Base-by-base conservation (phyloP, 345 rosid genomes). In the Melastoma malabathricum region DNA sequence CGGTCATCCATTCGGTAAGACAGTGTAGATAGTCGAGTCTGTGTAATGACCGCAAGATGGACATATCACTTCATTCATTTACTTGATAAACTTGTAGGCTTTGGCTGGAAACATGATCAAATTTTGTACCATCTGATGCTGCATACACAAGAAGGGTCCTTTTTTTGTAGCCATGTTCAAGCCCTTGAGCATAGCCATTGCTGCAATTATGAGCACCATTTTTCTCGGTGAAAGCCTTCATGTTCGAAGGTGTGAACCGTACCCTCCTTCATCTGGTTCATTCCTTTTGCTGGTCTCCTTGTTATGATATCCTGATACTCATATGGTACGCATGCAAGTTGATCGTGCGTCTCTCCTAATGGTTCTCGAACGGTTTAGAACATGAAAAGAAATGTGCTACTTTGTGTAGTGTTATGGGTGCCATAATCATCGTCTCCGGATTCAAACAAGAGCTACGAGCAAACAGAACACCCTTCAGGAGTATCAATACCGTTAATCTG, bases 121-220 rank as follows among this genome's bases (percentile, higher is more conserved):
- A 18, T 67, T 8, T 43, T 44, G 27, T 15, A 60, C 68, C 10
- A 0, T 25, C 31, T 56, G 78, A 49, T 76, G 80, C 75, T 70
- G 78, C 70, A 64, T 77, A 52, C 68, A 43, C 8, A 57, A 52
- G 46, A 77, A 80, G 68, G 86, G 86, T 48, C 83, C 86, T 3
- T 65, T 75, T 16, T 80, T 80, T 48, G 83, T 80, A 47, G 80
- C 77, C 56, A 70, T 66, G 69, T 80, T 80, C 69, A 77, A 72
- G 56, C 83, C 86, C 5, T 41, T 77, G 49, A 63, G 80, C 43
- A 76, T 74, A 25, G 77, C 69, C 23, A 55, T 73, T 59, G 81
- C 85, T 50, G 81, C 77, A 34, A 56, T 79, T 1, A 13, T 64
- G 49, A 63, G 85, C 18, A 64, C 56, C 51, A 54, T 73, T 56